Percentiles rank a stretch among this genome's conserved stretches.
Evolutionary conservation across 306 rosid genomes (phyloP).

Genomic region (Astragalus glycyphyllos): DNA sequence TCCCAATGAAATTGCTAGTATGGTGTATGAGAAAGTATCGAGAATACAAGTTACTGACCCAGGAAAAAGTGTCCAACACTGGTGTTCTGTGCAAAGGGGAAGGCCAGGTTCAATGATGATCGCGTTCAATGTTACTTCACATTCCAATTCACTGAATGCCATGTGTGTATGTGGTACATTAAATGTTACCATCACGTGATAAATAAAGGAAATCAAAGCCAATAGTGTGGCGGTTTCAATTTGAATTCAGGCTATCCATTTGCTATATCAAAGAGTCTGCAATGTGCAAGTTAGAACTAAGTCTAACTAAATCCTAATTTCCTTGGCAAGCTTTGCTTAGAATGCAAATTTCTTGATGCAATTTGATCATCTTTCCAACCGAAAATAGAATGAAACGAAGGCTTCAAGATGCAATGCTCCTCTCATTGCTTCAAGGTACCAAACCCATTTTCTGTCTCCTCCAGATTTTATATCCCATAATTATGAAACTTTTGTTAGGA

Average conservation of each 20-base stretch:
- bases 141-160: neutral
- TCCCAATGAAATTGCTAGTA: neutral
- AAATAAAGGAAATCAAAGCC: neutral
- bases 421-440: conserved; percentile 1
- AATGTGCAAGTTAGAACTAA: neutral
- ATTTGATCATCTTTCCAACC: too few species aligned
- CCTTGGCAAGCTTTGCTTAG: neutral
- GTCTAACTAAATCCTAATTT: neutral
- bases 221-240: neutral
- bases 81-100: neutral
- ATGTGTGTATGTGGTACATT: neutral
- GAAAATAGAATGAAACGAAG: neutral
- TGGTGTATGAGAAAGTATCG: neutral
- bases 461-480: neutral
- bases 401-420: neutral
- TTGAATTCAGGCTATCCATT: neutral
- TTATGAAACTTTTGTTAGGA: neutral
- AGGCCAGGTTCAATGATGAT: neutral
- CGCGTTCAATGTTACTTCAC: neutral
- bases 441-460: neutral
- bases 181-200: neutral
- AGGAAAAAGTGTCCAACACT: neutral
- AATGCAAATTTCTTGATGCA: neutral
- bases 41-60: conserved; percentile 11
- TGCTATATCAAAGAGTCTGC: neutral